A percentile compares a stretch with the other conserved stretches of the same genome.
phyloP scores from a whole-genome alignment of 352 stramenopile species.

The Phytopythium oedochilum region DNA sequence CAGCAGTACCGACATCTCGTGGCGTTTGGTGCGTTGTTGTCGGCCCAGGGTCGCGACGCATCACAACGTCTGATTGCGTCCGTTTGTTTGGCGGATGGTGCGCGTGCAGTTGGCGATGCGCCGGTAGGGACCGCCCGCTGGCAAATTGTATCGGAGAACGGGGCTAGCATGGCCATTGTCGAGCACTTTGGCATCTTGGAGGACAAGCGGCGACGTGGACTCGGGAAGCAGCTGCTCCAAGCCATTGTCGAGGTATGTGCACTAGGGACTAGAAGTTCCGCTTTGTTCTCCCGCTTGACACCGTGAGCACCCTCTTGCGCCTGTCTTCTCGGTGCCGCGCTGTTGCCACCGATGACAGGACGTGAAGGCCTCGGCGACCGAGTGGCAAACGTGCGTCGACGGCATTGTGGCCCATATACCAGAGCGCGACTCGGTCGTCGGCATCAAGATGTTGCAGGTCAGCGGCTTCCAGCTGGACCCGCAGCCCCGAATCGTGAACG shows the following conservation, averaged over 20 bases:
- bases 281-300: neutral
- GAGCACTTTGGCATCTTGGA: conserved; percentile 57
- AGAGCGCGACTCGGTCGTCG: conserved; percentile 28
- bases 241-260: conserved; percentile 39
- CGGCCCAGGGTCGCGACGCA: neutral
- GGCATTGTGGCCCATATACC: conserved; percentile 38
- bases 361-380: conserved; percentile 31
- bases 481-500: conserved; percentile 21
- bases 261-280: neutral
- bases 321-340: neutral
- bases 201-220: conserved; percentile 43
- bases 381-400: conserved; percentile 22
- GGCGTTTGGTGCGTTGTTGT: conserved; percentile 45
- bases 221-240: conserved; percentile 45
- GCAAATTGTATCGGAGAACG: conserved; percentile 32
- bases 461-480: conserved; percentile 39
- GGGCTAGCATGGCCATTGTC: conserved; percentile 38
- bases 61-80: conserved; percentile 1
- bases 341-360: conserved; percentile 18
- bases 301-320: too few species aligned
- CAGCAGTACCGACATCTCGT: conserved; percentile 44
- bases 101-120: conserved; percentile 52
- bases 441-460: conserved; percentile 48
- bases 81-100: neutral
- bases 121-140: conserved; percentile 58